A percentile compares a stretch with the other conserved stretches of the same genome.
Conservation (phyloP, 345 rosid species). For the Alliaria petiolata region DNA sequence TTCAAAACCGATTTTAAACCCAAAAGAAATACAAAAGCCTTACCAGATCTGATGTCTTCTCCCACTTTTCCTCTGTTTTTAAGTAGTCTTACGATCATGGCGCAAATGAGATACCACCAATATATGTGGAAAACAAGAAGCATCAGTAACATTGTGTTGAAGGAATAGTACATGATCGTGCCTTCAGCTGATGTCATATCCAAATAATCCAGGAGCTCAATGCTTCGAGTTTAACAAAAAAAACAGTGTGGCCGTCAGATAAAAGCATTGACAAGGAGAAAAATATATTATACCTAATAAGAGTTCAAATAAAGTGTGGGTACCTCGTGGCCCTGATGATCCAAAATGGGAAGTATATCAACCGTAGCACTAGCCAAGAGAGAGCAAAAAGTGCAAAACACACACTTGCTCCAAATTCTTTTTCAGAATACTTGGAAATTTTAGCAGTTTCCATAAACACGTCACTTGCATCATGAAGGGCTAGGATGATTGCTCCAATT, state of each 20-base stretch:
- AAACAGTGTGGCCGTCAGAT: constrained; percentile 1
- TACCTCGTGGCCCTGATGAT: constrained; percentile 76
- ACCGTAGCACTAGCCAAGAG: constrained; percentile 86
- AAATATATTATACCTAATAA: background rate
- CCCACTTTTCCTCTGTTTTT: constrained; percentile 89
- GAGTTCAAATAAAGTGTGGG: background rate
- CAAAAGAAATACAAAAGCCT: constrained; percentile 25
- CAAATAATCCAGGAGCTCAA: constrained; percentile 42
- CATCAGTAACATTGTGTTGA: constrained; percentile 84
- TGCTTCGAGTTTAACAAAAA: constrained; percentile 41
- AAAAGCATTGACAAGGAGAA: background rate
- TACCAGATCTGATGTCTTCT: constrained; percentile 97
- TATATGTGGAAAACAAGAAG: constrained; percentile 89
- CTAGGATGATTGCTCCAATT: constrained; percentile 75
- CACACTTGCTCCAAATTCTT: constrained; percentile 88
- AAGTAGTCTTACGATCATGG: constrained; percentile 80
- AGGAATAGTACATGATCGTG: constrained; percentile 55
- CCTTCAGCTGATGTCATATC: constrained; percentile 43
- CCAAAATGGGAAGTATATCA: constrained; percentile 93
- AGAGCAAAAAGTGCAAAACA: constrained; percentile 84
- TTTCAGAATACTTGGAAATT: constrained; percentile 80
- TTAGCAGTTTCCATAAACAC: constrained; percentile 91
- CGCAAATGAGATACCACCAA: constrained; percentile 93
- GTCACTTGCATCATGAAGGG: constrained; percentile 93
- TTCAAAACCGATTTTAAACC: background rate